Evolutionary conservation across 140 eudicot species (phyloP), one percentile per base, ranked within the genome.

Genomic region (Anethum foeniculum): DNA sequence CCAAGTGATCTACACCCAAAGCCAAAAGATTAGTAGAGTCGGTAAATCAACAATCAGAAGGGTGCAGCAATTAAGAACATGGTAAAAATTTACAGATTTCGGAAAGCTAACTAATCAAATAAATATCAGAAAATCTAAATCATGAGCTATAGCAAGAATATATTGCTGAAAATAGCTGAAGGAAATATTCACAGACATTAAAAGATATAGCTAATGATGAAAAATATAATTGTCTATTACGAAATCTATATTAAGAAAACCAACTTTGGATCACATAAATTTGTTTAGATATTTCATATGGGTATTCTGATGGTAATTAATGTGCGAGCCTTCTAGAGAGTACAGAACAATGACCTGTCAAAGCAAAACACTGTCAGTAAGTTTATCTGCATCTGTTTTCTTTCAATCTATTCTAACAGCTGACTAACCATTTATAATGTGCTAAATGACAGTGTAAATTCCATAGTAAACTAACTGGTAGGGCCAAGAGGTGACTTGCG

Each of bases 1-100:
- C 82, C 97, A 64, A 88, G 86, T 74, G 95, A 92, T 86, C 91
- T 90, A 81, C 83, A 82, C 82, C 69, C 56, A 75, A 80, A 73
- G 79, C 56, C 27, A 77, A 73, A 51, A 56, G 34, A 21, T 39
- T 14, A 82, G 81, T 56, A 15, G 12, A 34, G 28, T 43, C 54
- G 71, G 51, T 43, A 78, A 39, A 62, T 19, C 27, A 49, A 52
- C 9, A 49, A 23, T 28, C 2, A 77, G 3, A 77, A 77, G 30
- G 2, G 68, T 49, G 36, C 28, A 51, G 38, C 62, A 27, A 34
- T 30, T 44, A 30, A 28, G 28, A 76, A 48, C 36, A 27, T 21
- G 71, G 27, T 25, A 64, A 25, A 8, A 7, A 62, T 25, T 1
- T 14, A 62, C 1, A 25, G 28, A 54, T 19, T 54, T 19, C 9